Evolutionary conservation across 2,329 filamentous ascomycete species (phyloP).

Genomic region (Pseudogymnoascus sp.): DNA sequence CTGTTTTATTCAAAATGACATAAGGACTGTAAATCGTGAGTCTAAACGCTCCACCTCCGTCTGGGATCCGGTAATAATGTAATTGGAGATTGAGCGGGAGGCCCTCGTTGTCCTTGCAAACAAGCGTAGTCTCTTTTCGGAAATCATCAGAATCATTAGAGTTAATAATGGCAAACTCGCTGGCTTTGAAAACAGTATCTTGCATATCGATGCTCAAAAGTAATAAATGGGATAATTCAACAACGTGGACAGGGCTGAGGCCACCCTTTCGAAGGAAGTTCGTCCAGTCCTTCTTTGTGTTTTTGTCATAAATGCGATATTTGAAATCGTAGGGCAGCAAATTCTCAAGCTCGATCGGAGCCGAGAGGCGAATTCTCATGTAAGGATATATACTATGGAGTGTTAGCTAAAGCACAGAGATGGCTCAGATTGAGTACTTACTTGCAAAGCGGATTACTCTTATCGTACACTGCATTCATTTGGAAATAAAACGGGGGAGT

Average conservation of each 20-base stretch:
- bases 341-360: constrained; percentile 90
- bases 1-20: constrained; percentile 90
- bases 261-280: constrained; percentile 96
- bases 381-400: constrained; percentile 68
- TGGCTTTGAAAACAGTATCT: constrained; percentile 87
- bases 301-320: constrained; percentile 97
- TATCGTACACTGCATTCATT: constrained; percentile 78
- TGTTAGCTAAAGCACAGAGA: constrained; percentile 25
- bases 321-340: constrained; percentile 97
- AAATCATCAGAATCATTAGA: constrained; percentile 82
- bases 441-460: constrained; percentile 71
- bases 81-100: constrained; percentile 72
- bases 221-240: constrained; percentile 87
- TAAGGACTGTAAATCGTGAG: constrained; percentile 94
- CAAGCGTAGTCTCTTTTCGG: constrained; percentile 67
- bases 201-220: constrained; percentile 94
- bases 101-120: constrained; percentile 78
- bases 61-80: constrained; percentile 82
- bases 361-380: constrained; percentile 86
- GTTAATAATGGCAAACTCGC: constrained; percentile 97
- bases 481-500: constrained; percentile 91
- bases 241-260: constrained; percentile 92
- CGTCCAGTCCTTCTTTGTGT: constrained; percentile 97
- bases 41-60: constrained; percentile 92
- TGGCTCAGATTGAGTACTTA: constrained; percentile 32